Conservation (phyloP, 1,139 yeast genomes). For the Komagataea norvegica region DNA sequence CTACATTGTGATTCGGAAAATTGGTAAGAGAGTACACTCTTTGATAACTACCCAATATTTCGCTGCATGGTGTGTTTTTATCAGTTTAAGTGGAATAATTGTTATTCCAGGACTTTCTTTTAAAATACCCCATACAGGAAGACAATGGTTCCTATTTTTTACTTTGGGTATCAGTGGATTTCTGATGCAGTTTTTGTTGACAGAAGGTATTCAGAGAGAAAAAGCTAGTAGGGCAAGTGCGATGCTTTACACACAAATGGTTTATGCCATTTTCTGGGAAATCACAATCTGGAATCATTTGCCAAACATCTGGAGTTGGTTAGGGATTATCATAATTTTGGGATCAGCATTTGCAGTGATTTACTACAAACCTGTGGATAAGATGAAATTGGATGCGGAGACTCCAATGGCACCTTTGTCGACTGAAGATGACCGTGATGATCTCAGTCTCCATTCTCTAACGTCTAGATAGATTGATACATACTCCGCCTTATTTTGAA, state of each 20-base stretch:
- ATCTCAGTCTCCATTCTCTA: neutral
- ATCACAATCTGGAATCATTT: constrained; percentile 63
- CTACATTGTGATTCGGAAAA: constrained; percentile 65
- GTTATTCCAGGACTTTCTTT: constrained; percentile 56
- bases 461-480: too few relatives aligned
- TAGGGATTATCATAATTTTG: constrained; percentile 66
- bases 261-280: constrained; percentile 81
- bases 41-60: constrained; percentile 73
- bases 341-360: constrained; percentile 62
- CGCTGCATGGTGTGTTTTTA: constrained; percentile 54
- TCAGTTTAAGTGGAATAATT: constrained; percentile 52
- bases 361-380: constrained; percentile 40
- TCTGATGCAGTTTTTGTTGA: constrained; percentile 69
- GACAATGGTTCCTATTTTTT: constrained; percentile 62
- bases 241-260: constrained; percentile 69
- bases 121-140: constrained; percentile 50
- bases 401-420: neutral
- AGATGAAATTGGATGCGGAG: constrained; percentile 3
- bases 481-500: too few relatives aligned
- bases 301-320: constrained; percentile 63
- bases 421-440: neutral
- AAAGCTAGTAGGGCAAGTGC: constrained; percentile 74
- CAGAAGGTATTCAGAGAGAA: constrained; percentile 82
- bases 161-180: constrained; percentile 76
- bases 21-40: constrained; percentile 78